These are phyloP conservation scores for Phytopythium ostracodes DNA, from an alignment of 352 stramenopile species.

Conservation along the genomic window DNA sequence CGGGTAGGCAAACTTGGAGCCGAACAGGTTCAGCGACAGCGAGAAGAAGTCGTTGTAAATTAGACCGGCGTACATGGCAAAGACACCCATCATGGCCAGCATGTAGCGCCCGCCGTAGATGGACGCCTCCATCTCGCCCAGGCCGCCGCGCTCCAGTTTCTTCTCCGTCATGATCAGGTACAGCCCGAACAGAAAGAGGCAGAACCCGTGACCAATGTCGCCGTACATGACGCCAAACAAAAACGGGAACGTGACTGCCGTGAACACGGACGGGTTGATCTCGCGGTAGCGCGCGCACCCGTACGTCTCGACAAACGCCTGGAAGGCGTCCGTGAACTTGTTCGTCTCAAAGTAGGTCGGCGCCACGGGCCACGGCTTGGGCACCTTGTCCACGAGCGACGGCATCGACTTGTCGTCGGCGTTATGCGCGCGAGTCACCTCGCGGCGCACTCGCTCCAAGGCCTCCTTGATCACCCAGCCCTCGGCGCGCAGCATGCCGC, in stretches of 20 bases:
- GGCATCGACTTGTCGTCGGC: constrained; percentile 94
- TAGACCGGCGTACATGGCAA: constrained; percentile 97
- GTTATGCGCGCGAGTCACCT: constrained; percentile 86
- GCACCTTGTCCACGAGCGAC: constrained; percentile 91
- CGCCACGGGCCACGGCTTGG: constrained; percentile 94
- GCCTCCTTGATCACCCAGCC: constrained; percentile 94
- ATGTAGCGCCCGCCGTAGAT: constrained; percentile 96
- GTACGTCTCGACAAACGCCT: constrained; percentile 99
- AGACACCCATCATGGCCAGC: constrained; percentile 98
- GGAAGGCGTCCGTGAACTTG: constrained; percentile 98
- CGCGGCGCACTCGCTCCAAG: constrained; percentile 77
- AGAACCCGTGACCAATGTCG: constrained; percentile 97
- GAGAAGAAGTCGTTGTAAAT: constrained; percentile 99
- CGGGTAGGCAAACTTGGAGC: constrained; percentile 91
- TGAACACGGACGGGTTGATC: constrained; percentile 98
- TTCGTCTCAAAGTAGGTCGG: constrained; percentile 99
- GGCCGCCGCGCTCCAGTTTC: constrained; percentile 61
- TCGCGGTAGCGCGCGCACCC: constrained; percentile 98
- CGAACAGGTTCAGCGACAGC: constrained; percentile 96
- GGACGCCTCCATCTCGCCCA: constrained; percentile 91
- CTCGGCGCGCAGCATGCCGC: constrained; percentile 95
- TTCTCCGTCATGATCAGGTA: constrained; percentile 96
- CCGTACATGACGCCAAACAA: constrained; percentile 99
- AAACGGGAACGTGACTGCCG: constrained; percentile 99
- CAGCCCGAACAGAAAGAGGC: constrained; percentile 92